Percentiles rank a stretch among this genome's conserved stretches.
These are phyloP conservation scores for Hordeum vulgare DNA, from an alignment of 176 grass and related monocot species.

Conservation along the genomic window MorexV3_pseudomolecules_assembly NC_058518.1:495782789-495783288, in stretches of 20 bases:
- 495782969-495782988: background rate
- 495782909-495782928: background rate
- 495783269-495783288: background rate
- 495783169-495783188: background rate
- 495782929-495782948: conserved; percentile 37
- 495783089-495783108: conserved; percentile 7
- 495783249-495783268: background rate
- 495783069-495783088: conserved; percentile 47
- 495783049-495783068: background rate
- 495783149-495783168: background rate
- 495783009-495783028: background rate
- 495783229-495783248: background rate
- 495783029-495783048: background rate
- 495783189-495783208: background rate
- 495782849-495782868: conserved; percentile 63
- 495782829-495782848: conserved; percentile 79
- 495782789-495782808: conserved; percentile 93
- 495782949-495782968: conserved; percentile 32
- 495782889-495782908: conserved; percentile 41
- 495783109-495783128: conserved; percentile 36
- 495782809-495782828: conserved; percentile 75
- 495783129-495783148: conserved; percentile 16
- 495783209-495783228: background rate
- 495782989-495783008: background rate
- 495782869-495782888: background rate